Percentiles rank a stretch among this genome's conserved stretches.
phyloP scores from a whole-genome alignment of 257 asterid species.

The Nicotiana otophora region DNA sequence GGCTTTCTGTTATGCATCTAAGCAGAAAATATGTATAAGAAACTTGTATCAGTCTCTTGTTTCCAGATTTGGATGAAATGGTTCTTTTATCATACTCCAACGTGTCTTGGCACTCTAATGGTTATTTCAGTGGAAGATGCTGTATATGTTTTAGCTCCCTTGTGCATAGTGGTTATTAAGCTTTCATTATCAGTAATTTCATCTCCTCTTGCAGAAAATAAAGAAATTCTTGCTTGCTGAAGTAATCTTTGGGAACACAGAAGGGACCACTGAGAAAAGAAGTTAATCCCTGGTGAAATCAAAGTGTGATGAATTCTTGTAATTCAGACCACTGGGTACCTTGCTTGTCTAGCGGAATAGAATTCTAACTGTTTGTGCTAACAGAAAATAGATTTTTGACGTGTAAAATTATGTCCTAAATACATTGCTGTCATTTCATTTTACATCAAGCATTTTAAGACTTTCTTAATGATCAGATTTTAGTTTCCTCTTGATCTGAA shows the following conservation, averaged over 20 bases:
- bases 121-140: neutral
- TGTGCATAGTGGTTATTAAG: neutral
- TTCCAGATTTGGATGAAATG: neutral
- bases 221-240: conserved; percentile 30
- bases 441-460: too few relatives aligned
- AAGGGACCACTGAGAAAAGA: neutral
- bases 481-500: too few relatives aligned
- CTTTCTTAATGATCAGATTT: too few relatives aligned
- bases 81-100: neutral
- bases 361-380: neutral
- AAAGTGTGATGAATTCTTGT: neutral
- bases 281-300: neutral
- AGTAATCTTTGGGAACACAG: conserved; percentile 8
- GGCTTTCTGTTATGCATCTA: neutral
- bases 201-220: conserved; percentile 23
- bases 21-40: neutral
- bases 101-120: neutral
- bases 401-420: neutral
- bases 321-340: neutral
- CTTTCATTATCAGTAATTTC: neutral
- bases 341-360: neutral
- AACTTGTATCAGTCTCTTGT: neutral
- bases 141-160: neutral
- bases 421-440: neutral
- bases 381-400: neutral